These are phyloP conservation scores for Colletotrichum sp. DNA, from an alignment of 2,329 filamentous ascomycete species.

Conservation along the genomic window DNA sequence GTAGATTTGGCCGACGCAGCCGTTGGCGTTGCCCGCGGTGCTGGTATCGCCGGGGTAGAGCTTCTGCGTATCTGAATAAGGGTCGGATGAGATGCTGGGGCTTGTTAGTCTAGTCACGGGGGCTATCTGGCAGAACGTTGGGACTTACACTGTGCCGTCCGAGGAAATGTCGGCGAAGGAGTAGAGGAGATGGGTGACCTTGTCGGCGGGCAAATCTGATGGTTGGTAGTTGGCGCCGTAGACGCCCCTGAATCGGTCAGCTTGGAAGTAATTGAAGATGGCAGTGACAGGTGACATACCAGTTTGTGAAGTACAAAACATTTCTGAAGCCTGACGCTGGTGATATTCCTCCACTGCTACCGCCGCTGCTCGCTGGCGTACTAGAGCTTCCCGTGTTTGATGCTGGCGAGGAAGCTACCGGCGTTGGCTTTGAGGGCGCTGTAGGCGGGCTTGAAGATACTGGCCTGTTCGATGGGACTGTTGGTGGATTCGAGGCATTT, in stretches of 20 bases:
- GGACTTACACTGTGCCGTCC: constrained; percentile 51
- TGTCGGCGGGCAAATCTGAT: constrained; percentile 68
- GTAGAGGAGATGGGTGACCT: constrained; percentile 78
- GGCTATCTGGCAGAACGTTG: constrained; percentile 9
- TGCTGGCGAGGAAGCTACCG: background rate
- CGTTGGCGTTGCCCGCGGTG: constrained; percentile 70
- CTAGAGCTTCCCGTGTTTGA: background rate
- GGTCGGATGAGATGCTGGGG: constrained; percentile 59
- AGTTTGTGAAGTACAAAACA: constrained; percentile 60
- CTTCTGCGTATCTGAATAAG: constrained; percentile 68
- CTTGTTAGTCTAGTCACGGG: constrained; percentile 11
- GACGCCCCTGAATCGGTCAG: constrained; percentile 37
- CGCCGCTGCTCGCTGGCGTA: background rate
- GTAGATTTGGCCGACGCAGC: constrained; percentile 78
- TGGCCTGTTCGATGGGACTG: background rate
- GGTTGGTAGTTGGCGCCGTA: constrained; percentile 61
- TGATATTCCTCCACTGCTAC: background rate
- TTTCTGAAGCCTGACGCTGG: constrained; percentile 33
- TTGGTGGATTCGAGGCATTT: background rate
- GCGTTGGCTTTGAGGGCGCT: background rate
- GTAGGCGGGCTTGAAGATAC: background rate
- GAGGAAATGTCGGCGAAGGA: constrained; percentile 52
- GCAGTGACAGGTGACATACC: constrained; percentile 37
- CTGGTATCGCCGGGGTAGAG: constrained; percentile 69
- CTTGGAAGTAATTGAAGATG: background rate